Percentiles rank a stretch among this genome's conserved stretches.
phyloP scores from a whole-genome alignment of 352 stramenopile genomes.

The Pythium dissotocum region DNA sequence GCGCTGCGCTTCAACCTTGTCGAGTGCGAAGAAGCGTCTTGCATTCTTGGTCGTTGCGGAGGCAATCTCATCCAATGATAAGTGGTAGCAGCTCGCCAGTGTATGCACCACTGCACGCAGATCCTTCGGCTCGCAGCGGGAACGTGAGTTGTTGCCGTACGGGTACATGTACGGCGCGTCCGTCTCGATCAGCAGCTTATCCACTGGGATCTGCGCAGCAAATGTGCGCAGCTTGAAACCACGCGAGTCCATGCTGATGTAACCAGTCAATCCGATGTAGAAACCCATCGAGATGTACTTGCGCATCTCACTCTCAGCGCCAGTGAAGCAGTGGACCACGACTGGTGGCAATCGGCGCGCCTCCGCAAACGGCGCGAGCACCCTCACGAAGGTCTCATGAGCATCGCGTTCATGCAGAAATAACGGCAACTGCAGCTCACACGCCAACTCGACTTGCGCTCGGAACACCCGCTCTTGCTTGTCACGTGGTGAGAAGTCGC shows the following conservation, averaged over 20 bases:
- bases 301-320: slow-evolving; percentile 44
- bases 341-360: slow-evolving; percentile 41
- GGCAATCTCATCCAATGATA: slow-evolving; percentile 43
- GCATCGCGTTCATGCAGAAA: slow-evolving; percentile 92
- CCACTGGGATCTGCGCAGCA: slow-evolving; percentile 42
- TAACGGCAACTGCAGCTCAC: slow-evolving; percentile 83
- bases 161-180: slow-evolving; percentile 81
- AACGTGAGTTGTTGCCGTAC: slow-evolving; percentile 38
- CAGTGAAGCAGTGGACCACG: slow-evolving; percentile 80
- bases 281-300: slow-evolving; percentile 66
- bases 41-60: slow-evolving; percentile 51
- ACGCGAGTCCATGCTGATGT: slow-evolving; percentile 61
- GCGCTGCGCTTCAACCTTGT: slow-evolving; percentile 18
- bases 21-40: slow-evolving; percentile 48
- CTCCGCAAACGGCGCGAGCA: slow-evolving; percentile 56
- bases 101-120: slow-evolving; percentile 58
- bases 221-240: slow-evolving; percentile 49
- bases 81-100: slow-evolving; percentile 47
- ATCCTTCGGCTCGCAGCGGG: slow-evolving; percentile 70
- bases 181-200: slow-evolving; percentile 72
- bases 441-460: slow-evolving; percentile 88
- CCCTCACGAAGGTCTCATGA: slow-evolving; percentile 47
- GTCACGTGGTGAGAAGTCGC: slow-evolving; percentile 92
- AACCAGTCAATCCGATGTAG: slow-evolving; percentile 76
- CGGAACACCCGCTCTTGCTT: slow-evolving; percentile 88